Evolutionary conservation across 140 eudicot species (phyloP).

Genomic region (Erigeron philadelphicus): DNA sequence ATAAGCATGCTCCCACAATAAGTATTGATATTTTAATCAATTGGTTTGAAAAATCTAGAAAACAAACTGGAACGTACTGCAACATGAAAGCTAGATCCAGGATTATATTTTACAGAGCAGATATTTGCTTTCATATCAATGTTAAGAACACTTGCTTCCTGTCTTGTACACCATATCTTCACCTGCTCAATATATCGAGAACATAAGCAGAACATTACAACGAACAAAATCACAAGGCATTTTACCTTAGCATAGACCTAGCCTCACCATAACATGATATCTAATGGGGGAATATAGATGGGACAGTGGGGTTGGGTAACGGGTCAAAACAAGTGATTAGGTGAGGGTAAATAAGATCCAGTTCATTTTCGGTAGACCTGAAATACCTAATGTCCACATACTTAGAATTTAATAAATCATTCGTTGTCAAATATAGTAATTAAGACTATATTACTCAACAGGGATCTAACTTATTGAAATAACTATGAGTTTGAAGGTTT

Average conservation of each 20-base stretch:
- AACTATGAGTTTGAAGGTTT: background rate
- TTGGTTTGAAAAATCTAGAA: slow-evolving; percentile 2
- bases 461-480: background rate
- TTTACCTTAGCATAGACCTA: background rate
- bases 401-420: too few relatives aligned
- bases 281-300: background rate
- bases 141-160: slow-evolving; percentile 85
- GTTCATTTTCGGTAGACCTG: background rate
- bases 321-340: background rate
- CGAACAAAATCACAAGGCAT: background rate
- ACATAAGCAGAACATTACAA: background rate
- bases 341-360: background rate
- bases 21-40: background rate
- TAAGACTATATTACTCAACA: too few relatives aligned
- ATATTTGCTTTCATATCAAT: slow-evolving; percentile 97
- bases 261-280: background rate
- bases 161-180: slow-evolving; percentile 89
- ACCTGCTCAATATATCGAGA: slow-evolving; percentile 44
- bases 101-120: slow-evolving; percentile 91
- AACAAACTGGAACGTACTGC: slow-evolving; percentile 49
- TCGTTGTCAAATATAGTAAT: too few relatives aligned
- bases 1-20: slow-evolving; percentile 9
- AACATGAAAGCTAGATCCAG: slow-evolving; percentile 79
- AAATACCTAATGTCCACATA: background rate
- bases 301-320: background rate